These are phyloP conservation scores for Nicotiana noctiflora DNA, from an alignment of 257 asterid species.

Conservation along the genomic window DNA sequence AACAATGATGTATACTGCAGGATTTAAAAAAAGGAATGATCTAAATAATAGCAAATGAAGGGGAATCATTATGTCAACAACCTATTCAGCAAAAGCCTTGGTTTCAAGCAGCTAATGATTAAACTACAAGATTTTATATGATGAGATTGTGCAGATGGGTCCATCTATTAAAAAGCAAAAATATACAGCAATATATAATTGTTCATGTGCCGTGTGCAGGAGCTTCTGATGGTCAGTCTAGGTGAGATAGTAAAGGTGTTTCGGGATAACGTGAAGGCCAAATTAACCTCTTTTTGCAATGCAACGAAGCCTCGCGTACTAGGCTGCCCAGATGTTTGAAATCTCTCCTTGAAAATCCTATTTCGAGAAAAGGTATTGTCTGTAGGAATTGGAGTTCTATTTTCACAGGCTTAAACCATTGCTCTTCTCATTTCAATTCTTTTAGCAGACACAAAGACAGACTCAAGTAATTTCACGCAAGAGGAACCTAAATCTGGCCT, in stretches of 20 bases:
- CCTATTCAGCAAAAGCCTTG: neutral
- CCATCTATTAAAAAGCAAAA: neutral
- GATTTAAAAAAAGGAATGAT: neutral
- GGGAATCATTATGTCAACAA: neutral
- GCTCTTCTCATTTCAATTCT: neutral
- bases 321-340: too few species aligned
- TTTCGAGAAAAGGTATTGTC: too few species aligned
- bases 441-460: neutral
- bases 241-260: too few species aligned
- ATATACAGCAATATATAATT: too few species aligned
- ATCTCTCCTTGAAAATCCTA: too few species aligned
- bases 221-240: too few species aligned
- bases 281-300: too few species aligned
- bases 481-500: neutral
- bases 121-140: neutral
- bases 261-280: too few species aligned
- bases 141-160: neutral
- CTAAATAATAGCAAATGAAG: neutral
- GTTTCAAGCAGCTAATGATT: neutral
- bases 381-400: too few species aligned
- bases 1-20: conserved; percentile 72
- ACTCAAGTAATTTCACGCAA: neutral
- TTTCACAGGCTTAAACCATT: neutral
- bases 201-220: too few species aligned
- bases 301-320: too few species aligned